A percentile compares a stretch with the other conserved stretches of the same genome.
phyloP scores from a whole-genome alignment of 805 yeast species.

The Pichia scutulata region DNA sequence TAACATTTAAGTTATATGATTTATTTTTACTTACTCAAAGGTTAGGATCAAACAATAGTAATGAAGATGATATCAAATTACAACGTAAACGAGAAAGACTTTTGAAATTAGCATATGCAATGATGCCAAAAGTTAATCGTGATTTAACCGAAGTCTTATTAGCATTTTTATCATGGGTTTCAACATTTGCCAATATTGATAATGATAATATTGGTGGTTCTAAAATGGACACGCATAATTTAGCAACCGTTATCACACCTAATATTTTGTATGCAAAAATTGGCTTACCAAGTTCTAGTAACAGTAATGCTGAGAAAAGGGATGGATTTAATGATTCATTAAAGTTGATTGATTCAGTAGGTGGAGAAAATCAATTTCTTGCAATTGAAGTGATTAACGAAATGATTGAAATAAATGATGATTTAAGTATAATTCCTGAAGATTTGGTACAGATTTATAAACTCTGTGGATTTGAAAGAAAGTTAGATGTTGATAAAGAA shows the following conservation, averaged over 20 bases:
- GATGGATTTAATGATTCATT: constrained; percentile 3
- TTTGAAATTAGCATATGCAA: constrained; percentile 57
- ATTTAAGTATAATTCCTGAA: constrained; percentile 67
- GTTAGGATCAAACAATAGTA: constrained; percentile 30
- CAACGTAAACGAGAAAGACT: constrained; percentile 40
- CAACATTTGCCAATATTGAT: constrained; percentile 88
- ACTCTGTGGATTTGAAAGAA: constrained; percentile 34
- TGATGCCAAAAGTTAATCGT: constrained; percentile 75
- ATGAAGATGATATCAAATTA: constrained; percentile 7
- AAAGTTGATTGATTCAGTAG: constrained; percentile 11
- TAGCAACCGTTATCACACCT: constrained; percentile 94
- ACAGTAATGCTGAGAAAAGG: neutral
- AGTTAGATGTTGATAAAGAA: neutral
- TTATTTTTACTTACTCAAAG: constrained; percentile 71
- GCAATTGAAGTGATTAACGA: constrained; percentile 88
- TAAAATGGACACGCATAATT: constrained; percentile 91
- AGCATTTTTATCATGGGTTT: constrained; percentile 87
- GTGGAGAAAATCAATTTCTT: constrained; percentile 69
- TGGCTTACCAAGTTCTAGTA: neutral
- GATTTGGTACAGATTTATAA: constrained; percentile 48
- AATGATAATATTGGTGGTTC: constrained; percentile 82
- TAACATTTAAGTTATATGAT: constrained; percentile 68
- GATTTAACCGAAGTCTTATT: constrained; percentile 81
- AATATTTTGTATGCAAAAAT: constrained; percentile 59
- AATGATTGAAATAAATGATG: constrained; percentile 74